phyloP scores from a whole-genome alignment of 257 asterid genomes.

The Nicotiana undulata region DNA sequence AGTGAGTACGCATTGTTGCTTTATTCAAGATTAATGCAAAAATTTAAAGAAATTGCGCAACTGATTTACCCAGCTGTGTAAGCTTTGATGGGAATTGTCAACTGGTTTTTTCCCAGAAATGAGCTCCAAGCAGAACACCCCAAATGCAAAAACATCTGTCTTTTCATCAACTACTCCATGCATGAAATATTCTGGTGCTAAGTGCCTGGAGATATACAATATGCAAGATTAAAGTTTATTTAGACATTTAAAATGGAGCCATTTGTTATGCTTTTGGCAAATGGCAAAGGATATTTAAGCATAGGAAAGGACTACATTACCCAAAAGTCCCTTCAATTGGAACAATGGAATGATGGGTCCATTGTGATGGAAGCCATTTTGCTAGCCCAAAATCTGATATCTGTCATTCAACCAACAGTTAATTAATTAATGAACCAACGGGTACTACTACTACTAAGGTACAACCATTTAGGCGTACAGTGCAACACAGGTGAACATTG shows the following conservation, averaged over 20 bases:
- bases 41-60: not conserved
- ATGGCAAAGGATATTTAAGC: not conserved
- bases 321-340: constrained; percentile 99
- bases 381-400: constrained; percentile 95
- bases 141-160: constrained; percentile 95
- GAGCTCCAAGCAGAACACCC: constrained; percentile 78
- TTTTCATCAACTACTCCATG: constrained; percentile 96
- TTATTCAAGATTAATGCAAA: not conserved
- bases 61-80: constrained; percentile 81
- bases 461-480: not conserved
- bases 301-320: constrained; percentile 17
- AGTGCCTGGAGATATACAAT: constrained; percentile 40
- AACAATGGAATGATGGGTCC: constrained; percentile 89
- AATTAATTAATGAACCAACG: not conserved
- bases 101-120: constrained; percentile 85
- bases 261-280: not conserved
- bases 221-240: not conserved
- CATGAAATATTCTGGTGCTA: constrained; percentile 96
- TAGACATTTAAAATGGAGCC: not conserved
- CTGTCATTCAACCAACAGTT: constrained; percentile 25
- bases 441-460: not conserved
- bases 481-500: not conserved
- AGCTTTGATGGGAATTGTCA: constrained; percentile 78
- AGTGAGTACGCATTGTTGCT: too few relatives aligned
- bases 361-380: constrained; percentile 98